phyloP scores from a whole-genome alignment of 495 filamentous ascomycete genomes.

The Aspergillus indologenus region DNA sequence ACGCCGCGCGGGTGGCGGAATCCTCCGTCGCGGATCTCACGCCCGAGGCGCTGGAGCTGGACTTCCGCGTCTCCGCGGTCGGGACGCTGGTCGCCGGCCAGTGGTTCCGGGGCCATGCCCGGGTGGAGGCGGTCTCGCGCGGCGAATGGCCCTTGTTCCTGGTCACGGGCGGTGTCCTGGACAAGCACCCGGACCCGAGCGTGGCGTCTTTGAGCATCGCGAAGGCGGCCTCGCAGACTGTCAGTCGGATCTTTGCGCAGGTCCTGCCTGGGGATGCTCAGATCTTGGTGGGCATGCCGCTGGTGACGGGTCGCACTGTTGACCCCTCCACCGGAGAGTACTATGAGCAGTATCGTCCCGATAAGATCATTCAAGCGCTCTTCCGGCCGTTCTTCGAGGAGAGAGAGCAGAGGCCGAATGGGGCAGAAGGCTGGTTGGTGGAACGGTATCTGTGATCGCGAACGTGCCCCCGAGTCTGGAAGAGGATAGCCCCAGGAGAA shows the following conservation, averaged over 20 bases:
- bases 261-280: neutral
- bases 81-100: slow-evolving; percentile 18
- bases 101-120: slow-evolving; percentile 18
- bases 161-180: slow-evolving; percentile 10
- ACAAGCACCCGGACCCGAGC: neutral
- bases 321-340: slow-evolving; percentile 3
- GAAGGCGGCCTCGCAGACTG: slow-evolving; percentile 12
- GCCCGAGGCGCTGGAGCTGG: slow-evolving; percentile 8
- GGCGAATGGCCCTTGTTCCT: slow-evolving; percentile 18
- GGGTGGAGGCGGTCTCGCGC: neutral
- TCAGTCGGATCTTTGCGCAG: slow-evolving; percentile 12
- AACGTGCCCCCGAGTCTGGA: neutral
- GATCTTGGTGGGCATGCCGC: slow-evolving; percentile 14
- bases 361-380: slow-evolving; percentile 7
- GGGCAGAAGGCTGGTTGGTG: slow-evolving; percentile 3
- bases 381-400: slow-evolving; percentile 15
- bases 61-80: slow-evolving; percentile 18
- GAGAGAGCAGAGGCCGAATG: slow-evolving; percentile 3
- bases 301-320: neutral
- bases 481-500: no score
- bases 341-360: slow-evolving; percentile 2
- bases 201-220: neutral
- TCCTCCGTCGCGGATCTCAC: neutral
- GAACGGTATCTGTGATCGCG: neutral
- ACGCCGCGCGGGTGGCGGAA: slow-evolving; percentile 12